These are phyloP conservation scores for Raffaelea albimanens DNA, from an alignment of 2,329 filamentous ascomycete species.

Conservation along the genomic window DNA sequence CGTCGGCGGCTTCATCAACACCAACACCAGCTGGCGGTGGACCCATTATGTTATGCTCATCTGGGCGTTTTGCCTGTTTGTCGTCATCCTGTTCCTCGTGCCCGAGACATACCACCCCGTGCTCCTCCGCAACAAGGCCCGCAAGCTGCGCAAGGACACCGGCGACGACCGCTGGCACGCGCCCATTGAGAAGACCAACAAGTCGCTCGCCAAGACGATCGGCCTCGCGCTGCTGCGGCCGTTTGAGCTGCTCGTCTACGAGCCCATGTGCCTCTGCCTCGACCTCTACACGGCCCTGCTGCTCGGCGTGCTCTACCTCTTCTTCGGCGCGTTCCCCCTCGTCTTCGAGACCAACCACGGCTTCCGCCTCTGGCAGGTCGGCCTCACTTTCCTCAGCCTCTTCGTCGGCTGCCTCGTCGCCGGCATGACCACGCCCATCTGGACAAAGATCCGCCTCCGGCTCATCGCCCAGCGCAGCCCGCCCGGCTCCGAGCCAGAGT, in stretches of 20 bases:
- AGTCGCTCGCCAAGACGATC: slow-evolving; percentile 56
- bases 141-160: slow-evolving; percentile 59
- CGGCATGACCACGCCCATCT: slow-evolving; percentile 56
- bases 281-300: slow-evolving; percentile 77
- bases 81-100: slow-evolving; percentile 59
- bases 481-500: slow-evolving; percentile 68
- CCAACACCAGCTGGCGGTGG: slow-evolving; percentile 67
- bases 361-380: slow-evolving; percentile 70
- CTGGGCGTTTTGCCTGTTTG: slow-evolving; percentile 59
- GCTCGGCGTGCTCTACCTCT: slow-evolving; percentile 82
- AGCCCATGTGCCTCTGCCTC: slow-evolving; percentile 78
- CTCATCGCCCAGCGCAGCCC: slow-evolving; percentile 47
- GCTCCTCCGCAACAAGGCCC: slow-evolving; percentile 64
- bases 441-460: slow-evolving; percentile 48
- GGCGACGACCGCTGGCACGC: slow-evolving; percentile 70
- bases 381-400: slow-evolving; percentile 68
- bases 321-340: slow-evolving; percentile 79
- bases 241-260: slow-evolving; percentile 68
- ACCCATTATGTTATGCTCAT: slow-evolving; percentile 79
- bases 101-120: slow-evolving; percentile 84
- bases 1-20: slow-evolving; percentile 75
- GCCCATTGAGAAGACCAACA: slow-evolving; percentile 60
- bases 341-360: slow-evolving; percentile 67
- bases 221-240: slow-evolving; percentile 54
- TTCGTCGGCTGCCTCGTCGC: slow-evolving; percentile 58